Percentiles rank a stretch among this genome's conserved stretches.
phyloP scores from a whole-genome alignment of 257 asterid genomes.

The Cruciata laevipes region DNA sequence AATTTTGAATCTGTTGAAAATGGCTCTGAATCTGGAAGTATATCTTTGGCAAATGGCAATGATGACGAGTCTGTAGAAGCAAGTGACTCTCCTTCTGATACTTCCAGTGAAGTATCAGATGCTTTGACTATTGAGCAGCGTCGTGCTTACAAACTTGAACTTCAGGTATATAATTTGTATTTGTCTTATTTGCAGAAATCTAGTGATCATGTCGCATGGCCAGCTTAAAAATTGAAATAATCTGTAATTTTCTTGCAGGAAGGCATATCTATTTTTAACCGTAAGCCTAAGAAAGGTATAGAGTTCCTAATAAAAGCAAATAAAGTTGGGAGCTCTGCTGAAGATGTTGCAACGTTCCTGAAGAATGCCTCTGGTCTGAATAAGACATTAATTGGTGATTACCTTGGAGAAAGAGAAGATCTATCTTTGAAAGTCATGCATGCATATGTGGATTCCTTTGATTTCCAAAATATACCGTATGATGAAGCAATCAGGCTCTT shows the following conservation, averaged over 20 bases:
- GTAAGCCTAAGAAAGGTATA: slow-evolving; percentile 94
- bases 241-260: slow-evolving; percentile 64
- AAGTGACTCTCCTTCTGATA: slow-evolving; percentile 82
- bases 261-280: slow-evolving; percentile 95
- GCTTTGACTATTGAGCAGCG: slow-evolving; percentile 89
- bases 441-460: slow-evolving; percentile 95
- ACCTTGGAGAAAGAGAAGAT: slow-evolving; percentile 98
- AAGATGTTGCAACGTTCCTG: slow-evolving; percentile 83
- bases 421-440: slow-evolving; percentile 94
- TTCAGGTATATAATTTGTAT: slow-evolving; percentile 61
- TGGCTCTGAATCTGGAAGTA: slow-evolving; percentile 57
- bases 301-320: slow-evolving; percentile 88
- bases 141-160: slow-evolving; percentile 96
- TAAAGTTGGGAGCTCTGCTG: slow-evolving; percentile 87
- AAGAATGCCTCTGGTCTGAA: slow-evolving; percentile 78
- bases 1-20: slow-evolving; percentile 56
- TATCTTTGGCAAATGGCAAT: slow-evolving; percentile 52
- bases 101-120: slow-evolving; percentile 84
- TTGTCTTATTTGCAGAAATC: slow-evolving; percentile 11
- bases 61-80: slow-evolving; percentile 65
- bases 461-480: slow-evolving; percentile 82
- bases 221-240: slow-evolving; percentile 14
- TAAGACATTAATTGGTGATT: slow-evolving; percentile 92
- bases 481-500: slow-evolving; percentile 95
- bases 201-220: slow-evolving; percentile 16